phyloP scores from a whole-genome alignment of 2,329 filamentous ascomycete genomes.

The Sclerotinia glacialis region DNA sequence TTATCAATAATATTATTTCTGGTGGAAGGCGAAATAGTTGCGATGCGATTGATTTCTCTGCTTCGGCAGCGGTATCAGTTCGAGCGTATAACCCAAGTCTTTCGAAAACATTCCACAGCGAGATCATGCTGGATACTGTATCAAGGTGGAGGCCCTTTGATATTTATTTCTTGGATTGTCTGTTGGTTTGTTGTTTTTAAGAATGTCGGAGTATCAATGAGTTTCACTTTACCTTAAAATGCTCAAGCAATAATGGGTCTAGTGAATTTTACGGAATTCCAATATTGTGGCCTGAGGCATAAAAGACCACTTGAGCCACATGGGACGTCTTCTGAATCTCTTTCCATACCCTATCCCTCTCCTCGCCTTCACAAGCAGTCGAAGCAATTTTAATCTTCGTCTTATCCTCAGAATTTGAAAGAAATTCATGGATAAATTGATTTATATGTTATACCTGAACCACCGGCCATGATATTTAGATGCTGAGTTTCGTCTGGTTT shows the following conservation, averaged over 20 bases:
- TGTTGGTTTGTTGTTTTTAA: background rate
- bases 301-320: conserved; percentile 56
- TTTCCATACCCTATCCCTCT: conserved; percentile 58
- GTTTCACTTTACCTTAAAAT: background rate
- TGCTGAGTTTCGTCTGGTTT: conserved; percentile 46
- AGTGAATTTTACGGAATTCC: background rate
- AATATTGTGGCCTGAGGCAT: background rate
- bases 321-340: conserved; percentile 55
- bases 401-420: too few relatives aligned
- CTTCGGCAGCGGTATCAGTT: background rate
- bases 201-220: background rate
- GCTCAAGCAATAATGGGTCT: background rate
- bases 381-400: too few relatives aligned
- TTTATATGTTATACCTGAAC: conserved; percentile 65
- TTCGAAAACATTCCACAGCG: background rate
- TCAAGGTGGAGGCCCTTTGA: background rate
- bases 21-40: conserved; percentile 18
- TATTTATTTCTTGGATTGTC: background rate
- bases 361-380: conserved; percentile 47
- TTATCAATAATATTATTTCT: conserved; percentile 21
- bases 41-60: background rate
- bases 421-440: conserved; percentile 59
- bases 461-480: conserved; percentile 66
- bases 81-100: background rate
- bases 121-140: background rate